Conservation (phyloP, 331 rosid species). For the Cucumis variabilis region DNA sequence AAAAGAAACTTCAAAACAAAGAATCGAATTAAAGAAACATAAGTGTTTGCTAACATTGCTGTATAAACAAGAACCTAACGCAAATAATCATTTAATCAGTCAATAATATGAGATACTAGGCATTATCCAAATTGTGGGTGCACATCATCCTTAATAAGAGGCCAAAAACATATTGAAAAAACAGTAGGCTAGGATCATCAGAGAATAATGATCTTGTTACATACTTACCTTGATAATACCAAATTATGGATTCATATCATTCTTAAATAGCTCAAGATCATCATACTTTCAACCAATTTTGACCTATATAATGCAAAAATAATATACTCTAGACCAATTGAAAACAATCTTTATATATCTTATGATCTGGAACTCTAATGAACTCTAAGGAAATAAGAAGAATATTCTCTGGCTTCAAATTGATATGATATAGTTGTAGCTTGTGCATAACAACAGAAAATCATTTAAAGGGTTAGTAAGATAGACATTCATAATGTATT, state of each 20-base stretch:
- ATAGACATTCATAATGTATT: not conserved
- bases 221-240: constrained; percentile 64
- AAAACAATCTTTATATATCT: constrained; percentile 48
- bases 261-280: constrained; percentile 70
- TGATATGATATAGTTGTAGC: constrained; percentile 75
- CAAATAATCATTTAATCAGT: no score
- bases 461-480: constrained; percentile 10
- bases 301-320: no score
- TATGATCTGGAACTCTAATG: constrained; percentile 76
- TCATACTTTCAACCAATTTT: constrained; percentile 80
- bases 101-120: constrained; percentile 21
- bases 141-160: constrained; percentile 39
- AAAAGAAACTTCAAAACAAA: no score
- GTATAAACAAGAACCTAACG: no score
- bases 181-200: constrained; percentile 10
- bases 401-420: constrained; percentile 83
- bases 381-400: constrained; percentile 71
- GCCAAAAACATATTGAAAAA: constrained; percentile 27
- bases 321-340: not conserved
- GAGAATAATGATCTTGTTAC: constrained; percentile 35
- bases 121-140: no score
- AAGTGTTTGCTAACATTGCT: no score
- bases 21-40: no score
- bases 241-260: constrained; percentile 64
- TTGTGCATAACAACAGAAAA: constrained; percentile 78